Evolutionary conservation across 805 yeast species (phyloP).

Genomic region (Hanseniaspora singularis): DNA sequence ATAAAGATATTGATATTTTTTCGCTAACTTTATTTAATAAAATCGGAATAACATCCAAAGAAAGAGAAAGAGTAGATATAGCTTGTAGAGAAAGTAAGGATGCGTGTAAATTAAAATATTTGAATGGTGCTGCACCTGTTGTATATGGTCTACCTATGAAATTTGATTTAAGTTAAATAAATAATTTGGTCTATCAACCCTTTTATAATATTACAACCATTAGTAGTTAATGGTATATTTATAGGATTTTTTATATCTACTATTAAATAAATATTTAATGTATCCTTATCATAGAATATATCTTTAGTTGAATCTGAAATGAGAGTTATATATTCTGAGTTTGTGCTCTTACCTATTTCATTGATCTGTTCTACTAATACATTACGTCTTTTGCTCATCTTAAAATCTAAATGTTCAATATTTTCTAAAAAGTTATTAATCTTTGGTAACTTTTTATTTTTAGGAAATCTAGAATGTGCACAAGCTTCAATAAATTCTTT

Average conservation of each 20-base stretch:
- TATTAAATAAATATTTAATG: conserved; percentile 11
- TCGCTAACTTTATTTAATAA: conserved; percentile 46
- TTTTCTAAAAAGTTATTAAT: no score
- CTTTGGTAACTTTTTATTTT: no score
- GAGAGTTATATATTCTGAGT: neutral
- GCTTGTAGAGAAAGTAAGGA: conserved; percentile 47
- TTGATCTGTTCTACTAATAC: no score
- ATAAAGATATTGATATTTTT: conserved; percentile 81
- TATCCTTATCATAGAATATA: conserved; percentile 14
- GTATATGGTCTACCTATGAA: conserved; percentile 68
- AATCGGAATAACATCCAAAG: conserved; percentile 46
- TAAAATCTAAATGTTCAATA: no score
- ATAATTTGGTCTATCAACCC: neutral
- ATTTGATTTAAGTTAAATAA: conserved; percentile 23
- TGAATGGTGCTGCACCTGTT: conserved; percentile 90
- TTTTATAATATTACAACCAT: neutral
- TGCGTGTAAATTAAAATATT: conserved; percentile 53
- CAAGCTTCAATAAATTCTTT: no score
- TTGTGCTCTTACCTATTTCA: no score
- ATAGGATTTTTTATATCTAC: neutral
- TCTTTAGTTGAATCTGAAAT: conserved; percentile 14
- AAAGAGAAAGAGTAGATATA: conserved; percentile 26
- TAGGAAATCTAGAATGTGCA: no score
- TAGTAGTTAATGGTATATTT: no score
- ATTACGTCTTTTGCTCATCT: no score